Conservation (phyloP, 2,329 filamentous ascomycete genomes). For the Colletotrichum neosansevieriae region DNA sequence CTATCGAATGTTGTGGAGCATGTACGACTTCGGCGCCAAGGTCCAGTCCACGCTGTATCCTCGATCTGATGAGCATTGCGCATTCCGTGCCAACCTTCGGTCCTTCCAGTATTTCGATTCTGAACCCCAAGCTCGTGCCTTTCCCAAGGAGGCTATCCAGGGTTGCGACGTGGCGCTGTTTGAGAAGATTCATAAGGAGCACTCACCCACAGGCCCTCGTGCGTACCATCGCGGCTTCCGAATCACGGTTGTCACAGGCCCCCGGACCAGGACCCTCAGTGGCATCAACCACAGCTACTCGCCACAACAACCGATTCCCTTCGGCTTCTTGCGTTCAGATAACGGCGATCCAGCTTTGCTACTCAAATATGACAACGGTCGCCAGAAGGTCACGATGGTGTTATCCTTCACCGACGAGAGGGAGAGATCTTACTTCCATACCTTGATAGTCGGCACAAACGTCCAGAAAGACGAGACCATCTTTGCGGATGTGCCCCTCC, state of each 20-base stretch:
- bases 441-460: slow-evolving; percentile 78
- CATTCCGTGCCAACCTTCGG: slow-evolving; percentile 77
- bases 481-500: slow-evolving; percentile 76
- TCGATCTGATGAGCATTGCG: slow-evolving; percentile 75
- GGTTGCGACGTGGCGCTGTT: slow-evolving; percentile 82
- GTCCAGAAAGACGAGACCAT: slow-evolving; percentile 76
- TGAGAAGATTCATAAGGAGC: slow-evolving; percentile 75
- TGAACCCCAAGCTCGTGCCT: slow-evolving; percentile 75
- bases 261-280: slow-evolving; percentile 81
- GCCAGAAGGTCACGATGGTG: slow-evolving; percentile 77
- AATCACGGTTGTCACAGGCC: slow-evolving; percentile 81
- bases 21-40: slow-evolving; percentile 86
- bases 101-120: slow-evolving; percentile 87
- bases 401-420: slow-evolving; percentile 81
- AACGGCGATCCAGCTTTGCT: slow-evolving; percentile 77
- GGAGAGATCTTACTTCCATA: slow-evolving; percentile 78
- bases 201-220: slow-evolving; percentile 78
- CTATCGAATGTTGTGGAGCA: slow-evolving; percentile 82
- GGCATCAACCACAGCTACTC: slow-evolving; percentile 78
- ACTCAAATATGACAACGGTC: slow-evolving; percentile 76
- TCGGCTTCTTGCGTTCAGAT: slow-evolving; percentile 81
- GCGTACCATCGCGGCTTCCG: slow-evolving; percentile 84
- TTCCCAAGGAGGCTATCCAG: slow-evolving; percentile 79
- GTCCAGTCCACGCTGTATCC: slow-evolving; percentile 79
- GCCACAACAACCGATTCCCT: slow-evolving; percentile 77